Evolutionary conservation across 2,329 filamentous ascomycete species (phyloP), one percentile per base, ranked within the genome.

Genomic region (Coniella vitis): DNA sequence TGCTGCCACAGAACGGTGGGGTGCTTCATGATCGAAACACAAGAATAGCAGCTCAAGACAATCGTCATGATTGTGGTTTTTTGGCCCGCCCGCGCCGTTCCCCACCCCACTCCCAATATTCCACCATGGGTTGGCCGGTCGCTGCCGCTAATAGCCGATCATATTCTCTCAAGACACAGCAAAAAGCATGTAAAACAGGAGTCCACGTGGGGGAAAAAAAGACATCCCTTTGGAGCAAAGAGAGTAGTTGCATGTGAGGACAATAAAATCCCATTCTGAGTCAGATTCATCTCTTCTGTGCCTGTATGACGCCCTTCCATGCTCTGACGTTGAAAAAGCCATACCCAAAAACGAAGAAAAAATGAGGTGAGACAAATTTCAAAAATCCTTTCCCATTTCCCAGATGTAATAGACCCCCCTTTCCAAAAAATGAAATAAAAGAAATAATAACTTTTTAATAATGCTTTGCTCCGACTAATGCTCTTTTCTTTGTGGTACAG

Each of bases 381-480:
- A 53, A 40, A 50, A 29, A 45, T 47, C 54, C 53, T 48, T 35
- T 43, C 54, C 50, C 48, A 41, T 16, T 35, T 39, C 29, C 51
- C 25, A 38, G 36, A 38, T 49, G 43, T n/a, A n/a, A n/a, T n/a
- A n/a, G n/a, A n/a, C n/a, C n/a, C n/a, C n/a, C n/a, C n/a, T 25
- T 44, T 53, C 54, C 46, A 54, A 29, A 10, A 29, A 29, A 29
- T 5, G 25, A 29, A 29, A 29, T n/a, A n/a, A n/a, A n/a, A n/a
- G n/a, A n/a, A n/a, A n/a, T n/a, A n/a, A n/a, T n/a, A 54, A 55
- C 54, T 61, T 61, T 61, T 57, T 58, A 59, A 46, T 57, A 52
- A 60, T 60, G 58, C 57, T 60, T 54, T 58, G 57, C 58, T 61
- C 58, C 59, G 51, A 53, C 57, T 54, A 55, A 59, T 59, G 54